phyloP scores from a whole-genome alignment of 2,329 filamentous ascomycete species.

The Paramyrothecium sp. region DNA sequence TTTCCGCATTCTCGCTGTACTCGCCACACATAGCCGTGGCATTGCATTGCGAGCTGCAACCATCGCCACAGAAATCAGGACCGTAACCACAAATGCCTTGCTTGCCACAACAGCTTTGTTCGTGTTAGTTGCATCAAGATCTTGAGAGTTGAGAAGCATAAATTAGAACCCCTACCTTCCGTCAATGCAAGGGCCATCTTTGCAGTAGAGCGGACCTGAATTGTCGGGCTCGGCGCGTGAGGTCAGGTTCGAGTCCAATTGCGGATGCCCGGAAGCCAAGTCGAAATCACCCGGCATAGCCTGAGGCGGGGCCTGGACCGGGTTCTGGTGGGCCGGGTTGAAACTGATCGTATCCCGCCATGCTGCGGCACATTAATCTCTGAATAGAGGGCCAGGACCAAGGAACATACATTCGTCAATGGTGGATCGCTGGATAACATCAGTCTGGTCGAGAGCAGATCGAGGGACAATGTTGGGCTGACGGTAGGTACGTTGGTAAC shows the following conservation, averaged over 20 bases:
- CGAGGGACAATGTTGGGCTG: background rate
- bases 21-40: constrained; percentile 29
- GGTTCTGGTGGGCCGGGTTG: background rate
- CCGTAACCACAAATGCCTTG: constrained; percentile 8
- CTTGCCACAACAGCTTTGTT: background rate
- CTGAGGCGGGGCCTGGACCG: background rate
- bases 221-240: background rate
- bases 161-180: background rate
- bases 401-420: background rate
- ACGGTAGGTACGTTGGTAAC: background rate
- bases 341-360: background rate
- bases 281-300: background rate
- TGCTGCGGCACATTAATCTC: background rate
- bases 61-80: constrained; percentile 2
- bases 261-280: background rate
- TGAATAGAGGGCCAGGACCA: background rate
- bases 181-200: background rate
- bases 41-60: constrained; percentile 12
- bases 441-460: background rate
- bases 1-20: constrained; percentile 12
- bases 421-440: background rate
- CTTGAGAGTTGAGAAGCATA: background rate
- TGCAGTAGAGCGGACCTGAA: background rate
- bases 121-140: background rate
- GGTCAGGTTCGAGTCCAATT: background rate